These are phyloP conservation scores for Acanthamoeba healyi DNA, from an alignment of 208 protist genomes.

Conservation along the genomic window DNA sequence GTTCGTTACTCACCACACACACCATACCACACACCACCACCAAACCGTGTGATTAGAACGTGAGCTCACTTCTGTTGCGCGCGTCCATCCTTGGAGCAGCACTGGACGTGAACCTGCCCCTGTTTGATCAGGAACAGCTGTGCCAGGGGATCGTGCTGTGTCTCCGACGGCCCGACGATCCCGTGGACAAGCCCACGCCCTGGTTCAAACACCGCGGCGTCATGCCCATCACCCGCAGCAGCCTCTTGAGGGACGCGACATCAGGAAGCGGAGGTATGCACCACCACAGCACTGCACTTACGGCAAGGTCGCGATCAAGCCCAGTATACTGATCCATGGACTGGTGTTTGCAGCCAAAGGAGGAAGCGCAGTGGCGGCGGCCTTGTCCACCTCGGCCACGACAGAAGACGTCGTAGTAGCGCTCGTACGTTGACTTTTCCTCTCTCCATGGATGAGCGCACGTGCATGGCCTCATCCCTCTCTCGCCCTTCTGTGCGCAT, in stretches of 20 bases:
- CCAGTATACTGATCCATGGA: too few relatives aligned
- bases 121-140: constrained; percentile 32
- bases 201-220: constrained; percentile 49
- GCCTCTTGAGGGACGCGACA: not conserved
- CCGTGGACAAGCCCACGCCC: constrained; percentile 51
- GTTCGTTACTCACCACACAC: not conserved
- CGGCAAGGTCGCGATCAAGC: not conserved
- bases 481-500: not conserved
- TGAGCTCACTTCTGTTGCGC: too few relatives aligned
- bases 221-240: not conserved
- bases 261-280: not conserved
- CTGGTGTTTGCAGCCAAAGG: not conserved
- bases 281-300: not conserved
- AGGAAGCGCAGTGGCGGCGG: not conserved
- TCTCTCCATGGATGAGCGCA: too few relatives aligned
- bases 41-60: not conserved
- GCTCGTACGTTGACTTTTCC: not conserved
- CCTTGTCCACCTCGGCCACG: not conserved
- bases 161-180: constrained; percentile 34
- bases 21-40: not conserved
- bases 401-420: not conserved
- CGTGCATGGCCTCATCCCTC: not conserved
- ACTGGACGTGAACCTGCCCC: not conserved
- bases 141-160: constrained; percentile 27
- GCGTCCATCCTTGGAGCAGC: not conserved